These are phyloP conservation scores for Linnemannia hyalina DNA, from an alignment of 192 early-diverging fungal species.

Conservation along the genomic window DNA sequence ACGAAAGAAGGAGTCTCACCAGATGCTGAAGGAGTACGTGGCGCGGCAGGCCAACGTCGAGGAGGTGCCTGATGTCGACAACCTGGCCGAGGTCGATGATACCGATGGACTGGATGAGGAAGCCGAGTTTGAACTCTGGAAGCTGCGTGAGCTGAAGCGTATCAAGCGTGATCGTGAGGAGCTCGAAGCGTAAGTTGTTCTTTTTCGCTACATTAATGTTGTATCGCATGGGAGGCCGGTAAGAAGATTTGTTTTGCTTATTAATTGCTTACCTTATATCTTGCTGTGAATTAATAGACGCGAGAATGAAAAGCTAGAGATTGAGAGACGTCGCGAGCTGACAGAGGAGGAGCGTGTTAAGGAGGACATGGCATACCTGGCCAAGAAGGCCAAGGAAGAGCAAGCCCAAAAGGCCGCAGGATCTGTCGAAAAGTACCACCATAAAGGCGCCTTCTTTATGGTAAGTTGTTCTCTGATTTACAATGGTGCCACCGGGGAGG, in stretches of 20 bases:
- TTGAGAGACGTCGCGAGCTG: slow-evolving; percentile 83
- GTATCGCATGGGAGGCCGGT: background rate
- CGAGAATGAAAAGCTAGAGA: slow-evolving; percentile 82
- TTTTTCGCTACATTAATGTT: background rate
- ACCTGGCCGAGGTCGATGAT: slow-evolving; percentile 81
- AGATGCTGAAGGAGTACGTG: slow-evolving; percentile 80
- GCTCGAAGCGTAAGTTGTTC: slow-evolving; percentile 65
- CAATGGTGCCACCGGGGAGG: too few species aligned
- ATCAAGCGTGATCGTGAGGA: slow-evolving; percentile 91
- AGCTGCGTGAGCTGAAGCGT: slow-evolving; percentile 87
- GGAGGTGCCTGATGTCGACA: slow-evolving; percentile 58
- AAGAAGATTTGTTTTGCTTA: background rate
- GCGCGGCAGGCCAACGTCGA: slow-evolving; percentile 68
- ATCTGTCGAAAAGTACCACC: slow-evolving; percentile 83
- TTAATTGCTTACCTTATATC: background rate
- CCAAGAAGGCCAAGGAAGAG: slow-evolving; percentile 64
- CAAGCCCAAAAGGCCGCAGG: slow-evolving; percentile 72
- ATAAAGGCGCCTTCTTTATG: slow-evolving; percentile 90
- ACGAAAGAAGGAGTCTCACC: slow-evolving; percentile 81
- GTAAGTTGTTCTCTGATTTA: slow-evolving; percentile 39
- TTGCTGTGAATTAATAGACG: slow-evolving; percentile 52
- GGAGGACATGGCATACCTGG: slow-evolving; percentile 73
- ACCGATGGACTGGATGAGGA: slow-evolving; percentile 91
- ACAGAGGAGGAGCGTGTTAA: slow-evolving; percentile 84
- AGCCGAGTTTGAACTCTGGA: slow-evolving; percentile 93